Evolutionary conservation across 257 asterid species (phyloP), one percentile per base, ranked within the genome.

Genomic region (Knoxia roxburghii): DNA sequence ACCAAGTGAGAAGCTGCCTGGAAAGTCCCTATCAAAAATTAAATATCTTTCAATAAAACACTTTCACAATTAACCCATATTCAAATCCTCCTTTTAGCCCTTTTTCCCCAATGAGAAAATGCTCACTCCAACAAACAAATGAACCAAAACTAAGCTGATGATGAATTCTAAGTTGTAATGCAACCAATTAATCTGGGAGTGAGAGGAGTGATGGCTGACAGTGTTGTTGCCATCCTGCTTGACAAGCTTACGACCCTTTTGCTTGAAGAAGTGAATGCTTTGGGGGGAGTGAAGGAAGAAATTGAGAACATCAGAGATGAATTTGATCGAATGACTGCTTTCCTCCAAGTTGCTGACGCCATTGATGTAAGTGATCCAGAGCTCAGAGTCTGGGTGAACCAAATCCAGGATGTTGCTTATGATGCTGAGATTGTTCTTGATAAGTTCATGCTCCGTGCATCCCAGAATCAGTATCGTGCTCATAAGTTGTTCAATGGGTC

Each of bases 361-460:
- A 30, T 45, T 2, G 73, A 65, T 35, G 75, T 43, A 53, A 53
- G 67, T 59, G 80, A 75, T 58, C 73, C 73, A 1, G 78, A 68
- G 67, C 68, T 79, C 65, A 61, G 68, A 59, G 61, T 69, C 11
- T 75, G 81, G 78, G 79, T 69, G 6, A 76, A 69, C 40, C 76
- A 76, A 58, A 78, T 72, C 24, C 74, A 72, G 33, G 79, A 75
- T 30, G 71, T 73, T 2, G 78, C 80, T 11, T 61, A 54, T 32
- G 78, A 75, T 14, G 69, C 50, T 0, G 80, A 79, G 49, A 73
- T 68, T 39, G 65, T 61, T 56, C 62, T 78, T 37, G 79, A 68
- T n/a, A 68, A 65, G 11, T 78, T 72, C 67, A 35, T 75, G 77
- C 59, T 71, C 29, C 69, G 32, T 18, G 20, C 51, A 57, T 13